A percentile compares a stretch with the other conserved stretches of the same genome.
Evolutionary conservation across 192 early-diverging fungal genomes (phyloP).

Genomic region (Coemansia furcata): DNA sequence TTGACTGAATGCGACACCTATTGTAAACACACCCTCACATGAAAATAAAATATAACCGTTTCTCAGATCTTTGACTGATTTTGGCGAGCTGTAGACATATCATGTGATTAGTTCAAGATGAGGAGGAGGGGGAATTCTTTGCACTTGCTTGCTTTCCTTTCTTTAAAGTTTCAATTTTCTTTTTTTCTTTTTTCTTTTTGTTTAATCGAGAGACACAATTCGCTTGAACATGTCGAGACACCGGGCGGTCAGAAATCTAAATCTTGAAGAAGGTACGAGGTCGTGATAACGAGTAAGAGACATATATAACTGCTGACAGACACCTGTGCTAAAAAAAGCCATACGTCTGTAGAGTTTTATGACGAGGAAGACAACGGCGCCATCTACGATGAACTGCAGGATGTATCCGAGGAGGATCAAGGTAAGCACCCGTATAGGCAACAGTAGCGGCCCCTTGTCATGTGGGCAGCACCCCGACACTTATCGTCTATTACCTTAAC

Average conservation of each 20-base stretch:
- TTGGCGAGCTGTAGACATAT: neutral
- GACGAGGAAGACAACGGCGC: constrained; percentile 30
- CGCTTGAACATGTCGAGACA: constrained; percentile 44
- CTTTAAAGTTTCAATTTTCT: neutral
- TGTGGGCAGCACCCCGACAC: neutral
- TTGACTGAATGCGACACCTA: neutral
- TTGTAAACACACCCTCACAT: neutral
- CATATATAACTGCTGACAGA: neutral
- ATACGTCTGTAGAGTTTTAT: constrained; percentile 32
- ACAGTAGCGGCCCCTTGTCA: neutral
- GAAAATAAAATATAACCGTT: neutral
- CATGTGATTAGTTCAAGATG: neutral
- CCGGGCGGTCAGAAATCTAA: constrained; percentile 43
- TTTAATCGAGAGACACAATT: neutral
- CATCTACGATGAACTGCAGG: constrained; percentile 42
- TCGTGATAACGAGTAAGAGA: neutral
- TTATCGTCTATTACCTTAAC: neutral
- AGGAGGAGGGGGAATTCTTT: neutral
- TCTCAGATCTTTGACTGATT: neutral
- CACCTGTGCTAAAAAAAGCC: neutral
- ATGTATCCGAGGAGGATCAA: constrained; percentile 48
- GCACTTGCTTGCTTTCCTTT: neutral
- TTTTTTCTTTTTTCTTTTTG: neutral
- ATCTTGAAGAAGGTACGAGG: constrained; percentile 46
- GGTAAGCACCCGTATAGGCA: constrained; percentile 10